Evolutionary conservation across 768 basidiomycete species (phyloP), one percentile per base, ranked within the genome.

Genomic region (Pholiota microspora): DNA sequence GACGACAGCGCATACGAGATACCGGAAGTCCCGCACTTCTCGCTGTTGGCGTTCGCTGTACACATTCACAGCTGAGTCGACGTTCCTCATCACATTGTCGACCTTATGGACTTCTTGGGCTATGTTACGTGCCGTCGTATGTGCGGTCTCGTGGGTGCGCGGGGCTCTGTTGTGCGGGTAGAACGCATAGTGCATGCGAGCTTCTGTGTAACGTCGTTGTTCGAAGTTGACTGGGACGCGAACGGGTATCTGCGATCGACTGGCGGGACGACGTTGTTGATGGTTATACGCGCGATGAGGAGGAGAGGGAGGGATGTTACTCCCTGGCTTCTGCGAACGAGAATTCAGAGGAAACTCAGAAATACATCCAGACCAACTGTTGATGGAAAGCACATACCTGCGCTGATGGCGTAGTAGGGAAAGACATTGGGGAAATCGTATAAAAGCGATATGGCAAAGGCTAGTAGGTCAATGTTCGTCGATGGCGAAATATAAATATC

Each of bases 21-120:
- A 42, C 18, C 72, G 69, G 44, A 76, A 64, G 38, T 65, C 58
- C 9, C 59, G 53, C 1, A 76, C 54, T 36, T 74, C 71, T 2
- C 60, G 36, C 9, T 66, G 66, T 25, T 71, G 53, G 15, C 71
- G 65, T 8, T 69, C 67, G 15, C 63, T 63, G 40, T 67, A 69
- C 0, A 61, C 51, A 12, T 62, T 65, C 54, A 74, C 68, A 4
- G 69, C 67, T 7, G 51, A 56, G 42, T 72, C 70, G 51, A 76
- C 58, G 51, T 45, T 54, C 27, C 53, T 49, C 12, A 44, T 32
- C 18, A 58, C 25, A 1, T 15, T 12, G n/a, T 36, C n/a, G 10
- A 18, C 5, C 35, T 36, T 16, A 18, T 4, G 7, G 35, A 36
- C n/a, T 15, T 15, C n/a, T 1, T n/a, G 35, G 15, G 35, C 35